Evolutionary conservation across 2,329 filamentous ascomycete genomes (phyloP).

Genomic region (Phoma herbarum): DNA sequence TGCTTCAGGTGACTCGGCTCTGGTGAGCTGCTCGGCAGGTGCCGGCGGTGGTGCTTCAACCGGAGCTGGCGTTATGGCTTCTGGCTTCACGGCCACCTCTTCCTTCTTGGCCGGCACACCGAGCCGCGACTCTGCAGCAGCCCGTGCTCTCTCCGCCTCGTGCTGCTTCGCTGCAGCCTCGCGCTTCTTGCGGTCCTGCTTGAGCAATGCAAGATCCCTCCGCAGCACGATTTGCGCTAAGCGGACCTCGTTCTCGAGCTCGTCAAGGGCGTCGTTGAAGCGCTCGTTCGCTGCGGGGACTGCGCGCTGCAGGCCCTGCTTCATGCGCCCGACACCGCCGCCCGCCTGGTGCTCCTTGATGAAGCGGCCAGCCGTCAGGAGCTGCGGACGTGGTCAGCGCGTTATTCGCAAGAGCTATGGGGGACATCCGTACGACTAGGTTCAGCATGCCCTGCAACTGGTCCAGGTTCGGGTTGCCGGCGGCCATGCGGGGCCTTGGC

Average conservation of each 20-base stretch:
- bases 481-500: conserved; percentile 13
- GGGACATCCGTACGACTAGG: conserved; percentile 52
- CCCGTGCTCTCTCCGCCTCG: conserved; percentile 43
- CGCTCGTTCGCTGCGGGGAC: conserved; percentile 54
- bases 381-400: conserved; percentile 38
- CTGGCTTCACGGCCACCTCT: conserved; percentile 23
- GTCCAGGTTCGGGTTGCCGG: conserved; percentile 49
- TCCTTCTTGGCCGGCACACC: conserved; percentile 18
- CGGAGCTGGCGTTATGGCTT: conserved; percentile 25
- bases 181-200: conserved; percentile 47
- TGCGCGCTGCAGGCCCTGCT: conserved; percentile 48
- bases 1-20: conserved; percentile 21
- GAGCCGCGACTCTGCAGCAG: conserved; percentile 40
- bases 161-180: conserved; percentile 46
- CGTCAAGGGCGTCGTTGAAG: conserved; percentile 62
- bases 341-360: conserved; percentile 53
- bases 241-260: conserved; percentile 57
- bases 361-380: conserved; percentile 56
- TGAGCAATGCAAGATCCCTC: conserved; percentile 49
- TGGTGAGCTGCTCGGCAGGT: conserved; percentile 12
- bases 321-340: conserved; percentile 41
- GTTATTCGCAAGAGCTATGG: conserved; percentile 5
- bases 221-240: conserved; percentile 47
- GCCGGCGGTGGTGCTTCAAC: conserved; percentile 17
- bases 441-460: conserved; percentile 59